A percentile compares a stretch with the other conserved stretches of the same genome.
Conservation (phyloP, 2,329 filamentous ascomycete species). For the Aspergillus puulaauensis region DNA sequence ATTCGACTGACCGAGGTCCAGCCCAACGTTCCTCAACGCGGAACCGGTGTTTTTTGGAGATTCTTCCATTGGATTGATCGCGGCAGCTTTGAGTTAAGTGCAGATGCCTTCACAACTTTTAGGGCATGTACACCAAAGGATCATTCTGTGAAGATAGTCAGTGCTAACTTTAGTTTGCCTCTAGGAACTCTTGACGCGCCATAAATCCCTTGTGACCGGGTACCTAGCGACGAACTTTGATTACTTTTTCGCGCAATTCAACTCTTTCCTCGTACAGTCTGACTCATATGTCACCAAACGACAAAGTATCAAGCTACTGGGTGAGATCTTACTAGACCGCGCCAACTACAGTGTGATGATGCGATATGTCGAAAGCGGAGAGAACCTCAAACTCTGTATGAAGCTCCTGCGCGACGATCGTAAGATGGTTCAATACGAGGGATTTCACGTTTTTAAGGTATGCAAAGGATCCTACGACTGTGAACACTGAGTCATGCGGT, state of each 20-base stretch:
- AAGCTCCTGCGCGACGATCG: constrained; percentile 91
- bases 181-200: constrained; percentile 88
- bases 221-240: constrained; percentile 91
- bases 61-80: constrained; percentile 98
- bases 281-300: constrained; percentile 97
- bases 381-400: constrained; percentile 98
- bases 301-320: constrained; percentile 95
- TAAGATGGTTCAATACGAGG: constrained; percentile 99
- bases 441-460: constrained; percentile 97
- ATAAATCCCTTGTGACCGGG: constrained; percentile 85
- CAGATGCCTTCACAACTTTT: constrained; percentile 97
- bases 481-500: not conserved
- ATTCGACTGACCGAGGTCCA: constrained; percentile 77
- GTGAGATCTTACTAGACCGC: constrained; percentile 89
- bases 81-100: constrained; percentile 92
- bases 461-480: constrained; percentile 5
- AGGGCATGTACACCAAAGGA: constrained; percentile 58
- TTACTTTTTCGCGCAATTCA: constrained; percentile 89
- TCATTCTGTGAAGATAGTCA: not conserved
- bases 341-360: constrained; percentile 99
- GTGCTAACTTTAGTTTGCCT: constrained; percentile 12
- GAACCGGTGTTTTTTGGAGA: constrained; percentile 87
- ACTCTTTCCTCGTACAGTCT: constrained; percentile 81
- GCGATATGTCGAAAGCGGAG: constrained; percentile 88
- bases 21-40: constrained; percentile 70